Conservation (phyloP, 2,329 filamentous ascomycete genomes). For the Coniochaeta hoffmannii region DNA sequence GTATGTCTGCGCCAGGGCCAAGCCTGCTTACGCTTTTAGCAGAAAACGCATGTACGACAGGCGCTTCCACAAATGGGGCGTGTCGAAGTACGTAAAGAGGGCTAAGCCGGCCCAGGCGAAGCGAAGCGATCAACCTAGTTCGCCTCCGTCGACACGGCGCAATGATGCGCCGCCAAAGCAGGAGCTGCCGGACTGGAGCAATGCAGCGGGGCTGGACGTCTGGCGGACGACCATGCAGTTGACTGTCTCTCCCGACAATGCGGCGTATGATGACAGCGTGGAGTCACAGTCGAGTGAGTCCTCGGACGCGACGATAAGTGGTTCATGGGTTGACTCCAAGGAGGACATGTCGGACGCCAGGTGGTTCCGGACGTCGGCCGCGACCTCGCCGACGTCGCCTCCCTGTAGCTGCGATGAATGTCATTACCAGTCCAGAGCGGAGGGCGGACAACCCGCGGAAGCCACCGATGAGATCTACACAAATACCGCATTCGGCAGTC, state of each 20-base stretch:
- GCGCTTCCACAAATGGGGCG: not conserved
- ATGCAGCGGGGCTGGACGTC: not conserved
- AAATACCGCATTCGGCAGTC: not conserved
- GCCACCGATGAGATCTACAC: not conserved
- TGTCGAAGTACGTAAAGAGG: not conserved
- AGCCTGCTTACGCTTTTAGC: not conserved
- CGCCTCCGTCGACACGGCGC: not conserved
- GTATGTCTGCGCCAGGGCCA: not conserved
- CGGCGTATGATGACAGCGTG: not conserved
- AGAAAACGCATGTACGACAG: not conserved
- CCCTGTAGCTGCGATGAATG: not conserved
- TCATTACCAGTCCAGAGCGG: not conserved
- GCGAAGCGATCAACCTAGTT: not conserved
- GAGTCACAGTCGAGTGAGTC: conserved; percentile 1
- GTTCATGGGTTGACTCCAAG: not conserved
- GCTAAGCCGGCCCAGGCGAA: not conserved
- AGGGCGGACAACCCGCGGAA: not conserved
- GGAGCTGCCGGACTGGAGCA: not conserved
- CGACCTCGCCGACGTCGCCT: not conserved
- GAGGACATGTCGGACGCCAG: not conserved
- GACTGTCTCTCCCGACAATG: not conserved
- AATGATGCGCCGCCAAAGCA: not conserved
- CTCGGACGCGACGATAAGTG: not conserved
- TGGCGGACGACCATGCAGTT: not conserved
- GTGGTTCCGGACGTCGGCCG: not conserved